A percentile compares a stretch with the other conserved stretches of the same genome.
phyloP scores from a whole-genome alignment of 345 rosid genomes.

The Moricandia moricandioides region DNA sequence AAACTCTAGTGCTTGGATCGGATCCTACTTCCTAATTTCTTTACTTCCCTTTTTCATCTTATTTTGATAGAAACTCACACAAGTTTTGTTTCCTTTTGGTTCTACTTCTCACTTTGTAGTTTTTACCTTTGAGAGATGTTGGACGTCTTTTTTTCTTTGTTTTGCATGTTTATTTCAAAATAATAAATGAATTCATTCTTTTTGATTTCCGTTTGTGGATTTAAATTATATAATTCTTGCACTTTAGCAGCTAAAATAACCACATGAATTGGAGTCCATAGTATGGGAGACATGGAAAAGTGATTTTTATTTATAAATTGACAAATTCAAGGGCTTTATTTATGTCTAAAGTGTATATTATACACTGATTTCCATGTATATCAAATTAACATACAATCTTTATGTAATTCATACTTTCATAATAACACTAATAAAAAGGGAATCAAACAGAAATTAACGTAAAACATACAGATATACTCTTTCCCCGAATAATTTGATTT shows the following conservation, averaged over 20 bases:
- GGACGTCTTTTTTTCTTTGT: not conserved
- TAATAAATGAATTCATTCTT: not conserved
- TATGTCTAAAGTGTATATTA: not conserved
- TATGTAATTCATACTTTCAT: not conserved
- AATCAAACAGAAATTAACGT: not conserved
- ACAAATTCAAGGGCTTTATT: not conserved
- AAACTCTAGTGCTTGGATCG: not conserved
- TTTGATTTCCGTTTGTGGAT: not conserved
- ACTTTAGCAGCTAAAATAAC: not conserved
- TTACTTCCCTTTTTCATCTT: not conserved
- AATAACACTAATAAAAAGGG: no score
- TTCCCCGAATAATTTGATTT: not conserved
- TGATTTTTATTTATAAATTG: not conserved
- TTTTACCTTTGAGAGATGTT: not conserved
- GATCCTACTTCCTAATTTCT: not conserved
- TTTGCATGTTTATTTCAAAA: not conserved
- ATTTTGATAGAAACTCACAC: not conserved
- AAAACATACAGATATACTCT: not conserved
- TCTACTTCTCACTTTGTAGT: not conserved
- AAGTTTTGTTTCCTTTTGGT: not conserved
- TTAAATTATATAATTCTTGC: not conserved
- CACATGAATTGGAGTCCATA: not conserved
- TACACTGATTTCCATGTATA: not conserved
- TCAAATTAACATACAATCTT: not conserved
- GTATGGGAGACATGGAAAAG: not conserved